Evolutionary conservation across 78 protist species (phyloP), one percentile per base, ranked within the genome.

Genomic region (Planoprotostelium fungivorum): DNA sequence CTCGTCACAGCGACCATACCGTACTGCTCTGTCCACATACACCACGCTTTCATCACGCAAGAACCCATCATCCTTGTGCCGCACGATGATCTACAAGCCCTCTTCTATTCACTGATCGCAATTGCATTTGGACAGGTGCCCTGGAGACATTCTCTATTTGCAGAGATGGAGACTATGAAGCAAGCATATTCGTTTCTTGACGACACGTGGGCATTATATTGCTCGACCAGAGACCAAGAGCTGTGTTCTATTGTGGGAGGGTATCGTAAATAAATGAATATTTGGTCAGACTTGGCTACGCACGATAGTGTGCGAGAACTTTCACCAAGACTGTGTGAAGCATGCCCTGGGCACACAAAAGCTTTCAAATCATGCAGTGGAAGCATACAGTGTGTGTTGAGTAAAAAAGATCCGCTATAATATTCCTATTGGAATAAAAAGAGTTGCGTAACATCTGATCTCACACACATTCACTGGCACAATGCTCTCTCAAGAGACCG

Each of bases 11-110:
- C 73, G 16, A 51, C 73, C 73, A 51, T 51, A 51, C 73, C 73
- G 16, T 51, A 51, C 73, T 51, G 73, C 73, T 51, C 73, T 51
- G 73, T 51, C 73, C 73, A 51, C 73, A 51, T 51, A 51, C 73
- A 51, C 73, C 73, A 51, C 73, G 73, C 73, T 51, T 51, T 51
- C 73, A 51, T 51, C 73, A 51, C 73, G 73, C 73, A 51, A 51
- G 31, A 51, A 51, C 73, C 73, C 73, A 51, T 51, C 73, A 51
- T 16, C 73, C 73, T 51, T 51, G 73, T 16, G 73, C 31, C 73
- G 73, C 73, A 51, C 16, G 73, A 51, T 51, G 73, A 51, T 51
- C 73, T 51, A 51, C 73, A 51, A 51, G 73, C 73, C 73, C 73
- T 51, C 73, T 51, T 51, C 73, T 51, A 51, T 51, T 51, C 73